phyloP scores from a whole-genome alignment of 2,329 filamentous ascomycete genomes.

The Lecanicillium sp. region DNA sequence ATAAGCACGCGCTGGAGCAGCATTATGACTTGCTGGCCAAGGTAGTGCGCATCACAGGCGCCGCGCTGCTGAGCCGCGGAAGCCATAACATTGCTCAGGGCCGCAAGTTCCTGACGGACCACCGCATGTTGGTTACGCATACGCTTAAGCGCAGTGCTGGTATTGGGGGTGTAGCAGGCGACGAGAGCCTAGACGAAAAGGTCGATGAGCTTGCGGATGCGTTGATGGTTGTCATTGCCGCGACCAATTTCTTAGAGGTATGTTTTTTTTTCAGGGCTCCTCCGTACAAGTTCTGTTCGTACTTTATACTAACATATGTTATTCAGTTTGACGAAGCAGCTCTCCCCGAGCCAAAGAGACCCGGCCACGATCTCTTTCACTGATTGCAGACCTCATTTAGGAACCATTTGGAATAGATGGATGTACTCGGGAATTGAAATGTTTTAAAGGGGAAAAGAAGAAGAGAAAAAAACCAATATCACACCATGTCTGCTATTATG shows the following conservation, averaged over 20 bases:
- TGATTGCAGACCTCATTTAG: conserved; percentile 11
- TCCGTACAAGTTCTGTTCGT: conserved; percentile 1
- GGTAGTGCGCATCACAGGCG: conserved; percentile 72
- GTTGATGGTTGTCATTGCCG: conserved; percentile 72
- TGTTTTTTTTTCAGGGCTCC: no score
- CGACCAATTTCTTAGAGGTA: conserved; percentile 83
- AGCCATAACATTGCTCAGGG: conserved; percentile 76
- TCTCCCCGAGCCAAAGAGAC: conserved; percentile 22
- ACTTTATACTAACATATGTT: background rate
- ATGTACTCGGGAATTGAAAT: no score
- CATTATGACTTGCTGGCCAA: conserved; percentile 80
- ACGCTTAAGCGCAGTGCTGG: conserved; percentile 85
- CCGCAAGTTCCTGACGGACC: conserved; percentile 70
- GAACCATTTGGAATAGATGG: no score
- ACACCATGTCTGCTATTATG: no score
- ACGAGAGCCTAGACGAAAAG: conserved; percentile 44
- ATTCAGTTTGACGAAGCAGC: conserved; percentile 32
- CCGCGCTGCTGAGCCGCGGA: conserved; percentile 73
- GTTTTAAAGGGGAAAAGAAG: no score
- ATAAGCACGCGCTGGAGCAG: conserved; percentile 61
- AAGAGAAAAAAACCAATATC: no score
- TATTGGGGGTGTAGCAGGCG: conserved; percentile 46
- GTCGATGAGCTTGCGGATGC: conserved; percentile 75
- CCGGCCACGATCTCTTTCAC: conserved; percentile 30
- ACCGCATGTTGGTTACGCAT: conserved; percentile 75